Evolutionary conservation across 78 protist species (phyloP).

Genomic region (Mastigamoeba balamuthi): DNA sequence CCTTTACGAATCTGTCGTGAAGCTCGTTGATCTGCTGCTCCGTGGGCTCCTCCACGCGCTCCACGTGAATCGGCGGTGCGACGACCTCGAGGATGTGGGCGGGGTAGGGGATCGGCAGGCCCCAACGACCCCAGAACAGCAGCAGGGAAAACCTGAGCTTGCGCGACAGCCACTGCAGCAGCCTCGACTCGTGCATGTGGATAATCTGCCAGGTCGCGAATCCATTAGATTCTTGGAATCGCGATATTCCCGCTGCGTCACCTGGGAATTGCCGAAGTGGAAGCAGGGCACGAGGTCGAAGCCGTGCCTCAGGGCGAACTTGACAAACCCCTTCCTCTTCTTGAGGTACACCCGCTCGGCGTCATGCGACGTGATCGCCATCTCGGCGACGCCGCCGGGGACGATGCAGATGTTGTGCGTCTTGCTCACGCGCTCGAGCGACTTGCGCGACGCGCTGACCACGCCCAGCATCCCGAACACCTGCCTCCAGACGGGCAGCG

Average conservation of each 20-base stretch:
- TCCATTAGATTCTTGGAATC: not conserved
- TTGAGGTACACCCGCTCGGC: not conserved
- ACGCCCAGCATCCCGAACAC: not conserved
- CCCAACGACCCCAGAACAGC: not conserved
- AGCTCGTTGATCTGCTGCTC: not conserved
- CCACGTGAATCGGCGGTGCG: not conserved
- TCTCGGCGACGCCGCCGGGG: not conserved
- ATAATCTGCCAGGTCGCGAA: not conserved
- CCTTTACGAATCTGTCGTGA: not conserved
- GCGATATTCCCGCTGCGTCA: too few species aligned
- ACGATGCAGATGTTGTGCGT: not conserved
- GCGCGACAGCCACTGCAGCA: not conserved
- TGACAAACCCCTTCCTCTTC: not conserved
- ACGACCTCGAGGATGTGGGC: not conserved
- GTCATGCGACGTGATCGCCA: not conserved
- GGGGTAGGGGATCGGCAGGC: not conserved
- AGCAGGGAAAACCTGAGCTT: not conserved
- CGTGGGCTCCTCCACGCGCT: not conserved
- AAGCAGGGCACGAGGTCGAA: not conserved
- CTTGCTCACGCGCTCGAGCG: not conserved
- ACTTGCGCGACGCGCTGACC: not conserved
- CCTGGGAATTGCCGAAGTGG: not conserved
- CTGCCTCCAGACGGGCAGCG: not conserved
- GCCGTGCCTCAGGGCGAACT: not conserved
- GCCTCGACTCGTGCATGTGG: not conserved